phyloP scores from a whole-genome alignment of 371 early-diverging fungal genomes.

The Mucor velutinosus region DNA sequence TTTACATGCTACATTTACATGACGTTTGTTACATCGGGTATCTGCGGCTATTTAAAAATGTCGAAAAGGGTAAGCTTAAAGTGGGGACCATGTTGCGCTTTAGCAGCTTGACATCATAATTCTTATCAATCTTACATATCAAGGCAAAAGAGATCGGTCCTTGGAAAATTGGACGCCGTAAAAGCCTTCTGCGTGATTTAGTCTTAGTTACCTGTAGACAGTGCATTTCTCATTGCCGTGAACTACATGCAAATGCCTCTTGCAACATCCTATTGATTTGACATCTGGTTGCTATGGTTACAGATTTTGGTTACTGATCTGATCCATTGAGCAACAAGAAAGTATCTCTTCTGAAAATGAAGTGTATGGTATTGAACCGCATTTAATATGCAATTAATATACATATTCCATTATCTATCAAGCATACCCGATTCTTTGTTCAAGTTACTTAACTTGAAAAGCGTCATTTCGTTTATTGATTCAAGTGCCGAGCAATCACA shows the following conservation, averaged over 20 bases:
- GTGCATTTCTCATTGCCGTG: neutral
- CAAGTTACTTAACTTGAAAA: neutral
- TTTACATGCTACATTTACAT: neutral
- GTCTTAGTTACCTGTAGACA: neutral
- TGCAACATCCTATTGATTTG: neutral
- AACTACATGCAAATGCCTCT: neutral
- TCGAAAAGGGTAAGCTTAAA: neutral
- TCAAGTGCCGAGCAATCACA: neutral
- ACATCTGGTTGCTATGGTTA: neutral
- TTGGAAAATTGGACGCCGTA: constrained; percentile 4
- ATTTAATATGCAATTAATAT: constrained; percentile 1
- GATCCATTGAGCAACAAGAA: neutral
- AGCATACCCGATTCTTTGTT: neutral
- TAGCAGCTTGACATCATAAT: neutral
- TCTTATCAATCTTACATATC: constrained; percentile 1
- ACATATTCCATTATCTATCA: neutral
- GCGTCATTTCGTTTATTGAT: neutral
- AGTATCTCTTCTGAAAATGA: neutral
- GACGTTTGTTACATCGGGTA: neutral
- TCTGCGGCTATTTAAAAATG: neutral
- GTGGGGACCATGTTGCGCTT: neutral
- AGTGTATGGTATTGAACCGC: neutral
- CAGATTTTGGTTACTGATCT: neutral
- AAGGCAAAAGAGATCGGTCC: neutral
- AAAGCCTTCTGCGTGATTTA: neutral